These are phyloP conservation scores for Metschnikowia aberdeeniae DNA, from an alignment of 805 yeast species.

Conservation along the genomic window DNA sequence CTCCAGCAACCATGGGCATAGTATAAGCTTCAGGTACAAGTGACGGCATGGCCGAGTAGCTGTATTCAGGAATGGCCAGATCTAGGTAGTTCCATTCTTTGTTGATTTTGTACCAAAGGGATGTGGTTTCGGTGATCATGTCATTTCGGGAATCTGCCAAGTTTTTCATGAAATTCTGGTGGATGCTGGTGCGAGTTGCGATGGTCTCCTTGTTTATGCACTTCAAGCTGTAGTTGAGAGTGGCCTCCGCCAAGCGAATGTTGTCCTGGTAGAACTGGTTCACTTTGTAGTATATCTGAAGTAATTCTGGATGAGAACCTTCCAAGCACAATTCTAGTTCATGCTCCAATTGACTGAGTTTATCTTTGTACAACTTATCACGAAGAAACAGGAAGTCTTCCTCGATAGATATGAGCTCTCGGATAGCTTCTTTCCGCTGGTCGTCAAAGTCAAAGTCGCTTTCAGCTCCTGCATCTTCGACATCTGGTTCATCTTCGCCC, in stretches of 20 bases:
- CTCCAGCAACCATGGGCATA: conserved; percentile 16
- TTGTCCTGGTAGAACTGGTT: conserved; percentile 71
- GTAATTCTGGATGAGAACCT: conserved; percentile 89
- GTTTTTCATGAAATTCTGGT: conserved; percentile 74
- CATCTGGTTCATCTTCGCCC: conserved; percentile 6
- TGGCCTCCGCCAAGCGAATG: conserved; percentile 42
- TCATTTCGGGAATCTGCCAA: conserved; percentile 62
- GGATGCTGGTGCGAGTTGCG: conserved; percentile 74
- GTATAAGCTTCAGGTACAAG: conserved; percentile 7
- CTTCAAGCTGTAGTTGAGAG: conserved; percentile 56
- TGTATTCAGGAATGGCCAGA: conserved; percentile 53
- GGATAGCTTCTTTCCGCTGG: conserved; percentile 59
- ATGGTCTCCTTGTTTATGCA: conserved; percentile 78
- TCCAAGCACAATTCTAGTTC: conserved; percentile 83
- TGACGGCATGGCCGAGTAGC: conserved; percentile 38
- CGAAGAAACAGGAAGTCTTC: conserved; percentile 80
- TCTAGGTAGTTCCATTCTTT: conserved; percentile 84
- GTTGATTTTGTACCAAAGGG: conserved; percentile 88
- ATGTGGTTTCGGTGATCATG: conserved; percentile 69
- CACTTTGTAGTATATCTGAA: conserved; percentile 65
- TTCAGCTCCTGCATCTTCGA: background rate
- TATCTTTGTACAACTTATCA: conserved; percentile 81
- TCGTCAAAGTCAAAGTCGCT: conserved; percentile 27
- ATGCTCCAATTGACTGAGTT: conserved; percentile 67
- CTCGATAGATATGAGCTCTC: conserved; percentile 75